A percentile compares a stretch with the other conserved stretches of the same genome.
phyloP scores from a whole-genome alignment of 306 rosid species.

The Prinsepia uniflora region DNA sequence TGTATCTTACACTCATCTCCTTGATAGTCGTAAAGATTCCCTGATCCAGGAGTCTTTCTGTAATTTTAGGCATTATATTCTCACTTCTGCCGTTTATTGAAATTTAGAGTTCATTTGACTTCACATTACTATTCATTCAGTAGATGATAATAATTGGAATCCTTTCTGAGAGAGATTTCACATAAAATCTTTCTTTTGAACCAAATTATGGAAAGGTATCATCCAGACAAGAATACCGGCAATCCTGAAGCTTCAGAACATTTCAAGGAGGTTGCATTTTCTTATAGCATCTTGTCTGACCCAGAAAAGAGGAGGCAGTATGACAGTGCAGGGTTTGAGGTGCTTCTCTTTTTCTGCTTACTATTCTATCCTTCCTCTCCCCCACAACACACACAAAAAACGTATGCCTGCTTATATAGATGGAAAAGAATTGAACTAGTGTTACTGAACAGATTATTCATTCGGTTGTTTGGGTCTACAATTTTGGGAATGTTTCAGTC shows the following conservation, averaged over 20 bases:
- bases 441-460: background rate
- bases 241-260: slow-evolving; percentile 93
- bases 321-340: slow-evolving; percentile 97
- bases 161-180: slow-evolving; percentile 11
- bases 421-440: too few relatives aligned
- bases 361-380: background rate
- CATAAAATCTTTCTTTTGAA: slow-evolving; percentile 5
- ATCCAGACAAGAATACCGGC: slow-evolving; percentile 91
- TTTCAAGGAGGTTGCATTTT: slow-evolving; percentile 94
- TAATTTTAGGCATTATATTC: background rate
- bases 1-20: background rate
- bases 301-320: slow-evolving; percentile 97
- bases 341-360: slow-evolving; percentile 26
- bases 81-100: background rate
- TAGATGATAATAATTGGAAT: background rate
- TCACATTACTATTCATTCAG: background rate
- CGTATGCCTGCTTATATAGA: background rate
- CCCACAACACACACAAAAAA: background rate
- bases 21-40: background rate
- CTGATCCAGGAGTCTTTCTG: background rate
- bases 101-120: background rate
- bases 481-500: background rate
- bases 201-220: slow-evolving; percentile 53
- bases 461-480: background rate
- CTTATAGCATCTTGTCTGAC: slow-evolving; percentile 90